These are phyloP conservation scores for Yamadazyma tumulicola DNA, from an alignment of 805 yeast species.

Conservation along the genomic window DNA sequence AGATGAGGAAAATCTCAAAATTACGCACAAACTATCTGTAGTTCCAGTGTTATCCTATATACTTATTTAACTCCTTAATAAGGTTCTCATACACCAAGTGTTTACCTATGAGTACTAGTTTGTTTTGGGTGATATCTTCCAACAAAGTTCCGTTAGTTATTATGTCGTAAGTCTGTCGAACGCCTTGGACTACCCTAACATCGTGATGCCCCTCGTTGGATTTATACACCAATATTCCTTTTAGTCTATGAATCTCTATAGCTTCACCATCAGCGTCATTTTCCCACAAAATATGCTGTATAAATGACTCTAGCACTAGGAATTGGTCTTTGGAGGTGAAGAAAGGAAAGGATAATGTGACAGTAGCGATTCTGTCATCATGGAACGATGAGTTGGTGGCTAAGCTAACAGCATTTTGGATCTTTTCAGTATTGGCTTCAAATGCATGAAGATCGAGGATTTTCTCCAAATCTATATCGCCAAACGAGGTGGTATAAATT, in stretches of 20 bases:
- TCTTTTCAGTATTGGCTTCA: constrained; percentile 33
- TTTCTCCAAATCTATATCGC: constrained; percentile 64
- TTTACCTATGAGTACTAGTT: constrained; percentile 76
- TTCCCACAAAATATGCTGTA: constrained; percentile 80
- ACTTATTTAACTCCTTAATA: constrained; percentile 1
- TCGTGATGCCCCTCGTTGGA: constrained; percentile 18
- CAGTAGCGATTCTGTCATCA: constrained; percentile 37
- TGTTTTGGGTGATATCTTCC: constrained; percentile 42
- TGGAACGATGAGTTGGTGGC: constrained; percentile 23
- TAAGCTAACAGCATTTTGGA: constrained; percentile 15
- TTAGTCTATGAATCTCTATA: constrained; percentile 76
- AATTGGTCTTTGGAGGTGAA: constrained; percentile 36
- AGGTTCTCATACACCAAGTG: constrained; percentile 41
- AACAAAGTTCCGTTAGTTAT: constrained; percentile 42
- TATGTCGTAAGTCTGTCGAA: constrained; percentile 86
- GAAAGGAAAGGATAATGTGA: constrained; percentile 42
- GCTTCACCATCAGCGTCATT: constrained; percentile 35
- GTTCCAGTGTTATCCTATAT: neutral
- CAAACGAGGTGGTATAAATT: constrained; percentile 62
- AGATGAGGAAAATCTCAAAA: no score
- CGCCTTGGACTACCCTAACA: constrained; percentile 80
- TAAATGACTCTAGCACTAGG: constrained; percentile 50
- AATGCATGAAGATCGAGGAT: constrained; percentile 81
- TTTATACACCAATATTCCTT: constrained; percentile 61
- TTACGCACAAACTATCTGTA: no score